phyloP scores from a whole-genome alignment of 768 basidiomycete genomes.

The Asterophora lycoperdoides region DNA sequence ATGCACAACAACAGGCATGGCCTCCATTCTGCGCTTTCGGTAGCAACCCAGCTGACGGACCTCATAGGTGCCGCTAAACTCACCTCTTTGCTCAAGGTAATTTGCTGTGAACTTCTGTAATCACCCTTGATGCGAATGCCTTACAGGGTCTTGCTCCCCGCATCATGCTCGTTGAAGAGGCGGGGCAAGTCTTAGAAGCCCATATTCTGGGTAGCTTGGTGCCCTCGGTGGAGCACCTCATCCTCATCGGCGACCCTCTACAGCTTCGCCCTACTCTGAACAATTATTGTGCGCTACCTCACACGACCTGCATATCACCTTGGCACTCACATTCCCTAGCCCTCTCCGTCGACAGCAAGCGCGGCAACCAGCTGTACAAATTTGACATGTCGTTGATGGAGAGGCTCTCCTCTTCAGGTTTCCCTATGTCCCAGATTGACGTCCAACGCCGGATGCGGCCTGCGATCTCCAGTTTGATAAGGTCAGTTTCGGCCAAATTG shows the following conservation, averaged over 20 bases:
- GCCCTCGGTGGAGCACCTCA: conserved; percentile 64
- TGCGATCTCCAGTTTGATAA: conserved; percentile 55
- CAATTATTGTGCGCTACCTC: conserved; percentile 46
- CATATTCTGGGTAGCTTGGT: conserved; percentile 66
- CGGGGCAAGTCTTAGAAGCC: conserved; percentile 78
- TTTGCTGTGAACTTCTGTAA: neutral
- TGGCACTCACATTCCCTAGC: conserved; percentile 30
- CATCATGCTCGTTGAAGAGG: conserved; percentile 73
- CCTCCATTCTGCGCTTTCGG: neutral
- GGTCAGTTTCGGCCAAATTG: conserved; percentile 29
- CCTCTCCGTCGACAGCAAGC: conserved; percentile 63
- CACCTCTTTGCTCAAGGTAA: conserved; percentile 50
- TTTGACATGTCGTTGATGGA: conserved; percentile 80
- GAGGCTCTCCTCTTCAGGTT: conserved; percentile 50
- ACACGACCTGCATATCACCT: neutral
- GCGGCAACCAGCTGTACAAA: conserved; percentile 50
- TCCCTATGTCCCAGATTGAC: conserved; percentile 66
- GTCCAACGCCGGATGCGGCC: conserved; percentile 78
- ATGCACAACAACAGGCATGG: conserved; percentile 69
- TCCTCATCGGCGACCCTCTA: conserved; percentile 76
- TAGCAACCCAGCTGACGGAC: neutral
- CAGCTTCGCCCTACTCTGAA: conserved; percentile 69
- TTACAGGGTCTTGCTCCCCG: conserved; percentile 52
- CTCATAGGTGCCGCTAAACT: conserved; percentile 63
- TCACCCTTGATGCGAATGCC: neutral